Evolutionary conservation across 495 filamentous ascomycete genomes (phyloP), one percentile per base, ranked within the genome.

Genomic region (Penicillium canescens): DNA sequence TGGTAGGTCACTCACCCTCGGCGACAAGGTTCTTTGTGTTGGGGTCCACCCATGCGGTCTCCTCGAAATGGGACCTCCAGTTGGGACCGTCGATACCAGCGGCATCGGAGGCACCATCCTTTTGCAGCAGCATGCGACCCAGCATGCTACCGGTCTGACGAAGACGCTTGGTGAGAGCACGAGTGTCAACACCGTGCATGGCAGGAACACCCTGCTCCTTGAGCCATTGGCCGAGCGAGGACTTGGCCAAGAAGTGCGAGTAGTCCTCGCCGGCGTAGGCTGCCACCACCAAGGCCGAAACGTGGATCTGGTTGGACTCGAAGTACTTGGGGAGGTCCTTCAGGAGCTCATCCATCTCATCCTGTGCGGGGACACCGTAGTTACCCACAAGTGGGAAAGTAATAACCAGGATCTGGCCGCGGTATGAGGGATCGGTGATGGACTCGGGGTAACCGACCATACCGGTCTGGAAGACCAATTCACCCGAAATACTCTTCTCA

Each of bases 391-490:
- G 78, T 21, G 91, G 91, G 70, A 94, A 96, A 23, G 91, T 96
- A 61, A 96, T 81, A 62, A 96, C 90, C 46, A 96, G 82, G 45
- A 96, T 92, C 72, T 96, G 91, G 35, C 91, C 91, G 13, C 88
- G 88, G 71, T 96, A 96, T 51, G 91, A 96, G 54, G 91, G 91
- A 62, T 96, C 91, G 45, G 91, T 96, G 62, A 96, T 81, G 11
- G 90, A 92, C 77, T 98, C 94, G 28, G 94, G 92, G 67, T 98
- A 98, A 55, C 94, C 94, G 51, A 98, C 94, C 94, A 98, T 96
- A 66, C 94, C 94, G 44, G 94, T 98, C 80, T 98, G 94, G 77
- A 98, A 98, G 72, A 98, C 94, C 67, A 98, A 78, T 82, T 98
- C 94, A 63, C 94, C 94, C 52, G 93, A 87, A 61, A 94, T 83